Evolutionary conservation across 257 asterid genomes (phyloP), one percentile per base, ranked within the genome.

Genomic region (Plantago elongata): DNA sequence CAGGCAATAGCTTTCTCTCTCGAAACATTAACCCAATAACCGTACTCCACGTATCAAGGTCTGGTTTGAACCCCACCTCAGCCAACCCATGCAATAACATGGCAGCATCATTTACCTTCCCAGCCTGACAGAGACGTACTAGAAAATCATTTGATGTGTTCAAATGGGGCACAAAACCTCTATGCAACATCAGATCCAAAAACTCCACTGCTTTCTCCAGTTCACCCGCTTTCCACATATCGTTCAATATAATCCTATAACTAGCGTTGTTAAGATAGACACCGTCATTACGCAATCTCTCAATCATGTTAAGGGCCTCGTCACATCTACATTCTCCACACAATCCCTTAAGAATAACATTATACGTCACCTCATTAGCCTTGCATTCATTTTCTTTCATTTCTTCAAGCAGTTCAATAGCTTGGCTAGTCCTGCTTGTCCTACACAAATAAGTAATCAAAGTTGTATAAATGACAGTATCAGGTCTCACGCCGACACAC

Each of bases 111-210:
- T 72, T 77, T n/a, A 68, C 93, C 61, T 74, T 89, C 57, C 95
- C 95, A 9, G 75, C 85, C 66, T 75, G 72, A 54, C 97, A 89
- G 15, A 84, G 92, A 66, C 85, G 72, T 66, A 80, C 82, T 49
- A 89, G 45, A 65, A 92, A 49, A 80, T 92, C 91, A 73, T 92
- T 92, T 2, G 99, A 92, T 9, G 96, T 89, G 40, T 84, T 84
- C 66, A 80, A 72, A 68, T 89, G 99, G 42, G 99, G 99, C 74
- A 83, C 71, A 61, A 86, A 79, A 15, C 95, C 89, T 82, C 95
- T 75, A 45, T 67, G 70, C 78, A 92, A 66, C 99, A 92, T 89
- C 75, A 87, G 67, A 57, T 57, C 76, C 57, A 89, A 64, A 69
- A 92, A 69, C 30, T 71, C 79, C 57, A 77, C 76, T 4, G 85